Percentiles rank a stretch among this genome's conserved stretches.
These are phyloP conservation scores for Scopulariopsis brevicaulis DNA, from an alignment of 2,329 filamentous ascomycete genomes.

Conservation along the genomic window DNA sequence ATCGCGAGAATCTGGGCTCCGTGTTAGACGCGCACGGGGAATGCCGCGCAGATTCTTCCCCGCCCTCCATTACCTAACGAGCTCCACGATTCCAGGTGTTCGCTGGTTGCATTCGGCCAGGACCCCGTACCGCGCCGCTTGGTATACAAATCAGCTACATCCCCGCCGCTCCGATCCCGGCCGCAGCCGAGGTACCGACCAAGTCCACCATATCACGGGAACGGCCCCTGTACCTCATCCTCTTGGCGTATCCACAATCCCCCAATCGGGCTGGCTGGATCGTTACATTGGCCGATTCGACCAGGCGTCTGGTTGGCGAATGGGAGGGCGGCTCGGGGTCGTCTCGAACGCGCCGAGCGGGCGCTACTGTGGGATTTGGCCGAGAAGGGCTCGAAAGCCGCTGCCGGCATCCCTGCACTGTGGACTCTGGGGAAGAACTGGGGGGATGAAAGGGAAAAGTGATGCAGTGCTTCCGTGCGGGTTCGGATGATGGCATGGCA, in stretches of 20 bases:
- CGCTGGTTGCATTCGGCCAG: too few species aligned
- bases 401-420: not conserved
- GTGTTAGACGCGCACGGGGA: too few species aligned
- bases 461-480: not conserved
- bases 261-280: not conserved
- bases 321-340: not conserved
- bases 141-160: not conserved
- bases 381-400: not conserved
- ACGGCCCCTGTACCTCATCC: not conserved
- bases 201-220: not conserved
- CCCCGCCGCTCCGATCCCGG: too few species aligned
- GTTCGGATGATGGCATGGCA: too few species aligned
- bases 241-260: not conserved
- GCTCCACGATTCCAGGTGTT: too few species aligned
- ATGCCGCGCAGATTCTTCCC: too few species aligned
- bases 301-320: conserved; percentile 4
- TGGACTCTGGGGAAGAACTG: not conserved
- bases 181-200: not conserved
- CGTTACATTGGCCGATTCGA: conserved; percentile 2
- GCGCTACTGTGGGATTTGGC: conserved; percentile 3
- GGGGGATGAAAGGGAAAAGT: not conserved
- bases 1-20: too few species aligned
- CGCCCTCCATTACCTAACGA: too few species aligned
- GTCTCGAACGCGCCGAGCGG: not conserved
- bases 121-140: too few species aligned